These are phyloP conservation scores for Aspergillus sclerotioniger DNA, from an alignment of 495 filamentous ascomycete genomes.

Conservation along the genomic window DNA sequence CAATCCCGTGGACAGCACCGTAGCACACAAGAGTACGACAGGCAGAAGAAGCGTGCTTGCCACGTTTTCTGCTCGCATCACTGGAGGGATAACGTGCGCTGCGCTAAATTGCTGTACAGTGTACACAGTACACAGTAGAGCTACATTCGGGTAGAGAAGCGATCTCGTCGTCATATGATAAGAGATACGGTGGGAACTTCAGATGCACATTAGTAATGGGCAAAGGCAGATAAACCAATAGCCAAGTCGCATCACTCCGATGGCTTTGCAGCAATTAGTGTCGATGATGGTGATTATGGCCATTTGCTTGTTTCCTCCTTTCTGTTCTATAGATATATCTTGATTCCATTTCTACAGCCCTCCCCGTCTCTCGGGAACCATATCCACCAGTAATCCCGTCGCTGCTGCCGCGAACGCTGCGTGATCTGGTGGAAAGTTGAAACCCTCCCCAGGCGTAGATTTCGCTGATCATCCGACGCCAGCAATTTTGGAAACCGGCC, in stretches of 20 bases:
- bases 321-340: no score
- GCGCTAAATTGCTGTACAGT: constrained; percentile 6
- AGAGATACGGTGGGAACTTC: neutral
- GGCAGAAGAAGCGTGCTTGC: neutral
- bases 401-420: neutral
- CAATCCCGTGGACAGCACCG: neutral
- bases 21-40: neutral
- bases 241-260: neutral
- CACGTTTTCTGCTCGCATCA: constrained; percentile 5
- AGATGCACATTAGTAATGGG: neutral
- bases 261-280: neutral
- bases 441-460: constrained; percentile 17
- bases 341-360: no score
- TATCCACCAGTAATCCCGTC: no score
- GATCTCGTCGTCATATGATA: constrained; percentile 12
- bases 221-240: neutral
- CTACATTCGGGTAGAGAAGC: no score
- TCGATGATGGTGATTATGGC: neutral
- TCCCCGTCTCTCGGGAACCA: no score
- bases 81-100: constrained; percentile 5
- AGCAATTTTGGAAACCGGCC: constrained; percentile 17
- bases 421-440: constrained; percentile 9
- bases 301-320: no score
- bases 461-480: constrained; percentile 25
- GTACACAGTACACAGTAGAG: no score